These are phyloP conservation scores for Ceratocystis papillata DNA, from an alignment of 2,329 filamentous ascomycete species.

Conservation along the genomic window DNA sequence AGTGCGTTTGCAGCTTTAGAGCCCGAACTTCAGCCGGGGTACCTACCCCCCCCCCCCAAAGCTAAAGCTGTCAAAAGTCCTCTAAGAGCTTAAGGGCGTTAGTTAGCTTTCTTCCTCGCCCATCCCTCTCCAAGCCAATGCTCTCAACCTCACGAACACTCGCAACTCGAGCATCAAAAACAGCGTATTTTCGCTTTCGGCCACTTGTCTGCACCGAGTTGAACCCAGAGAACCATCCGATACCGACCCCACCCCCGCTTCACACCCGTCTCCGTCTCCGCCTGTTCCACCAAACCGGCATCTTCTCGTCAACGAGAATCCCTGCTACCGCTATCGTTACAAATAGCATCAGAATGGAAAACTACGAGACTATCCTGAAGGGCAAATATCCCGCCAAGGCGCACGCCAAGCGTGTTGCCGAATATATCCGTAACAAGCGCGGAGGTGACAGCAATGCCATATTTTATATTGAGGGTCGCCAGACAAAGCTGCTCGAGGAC, in stretches of 20 bases:
- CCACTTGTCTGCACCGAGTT: neutral
- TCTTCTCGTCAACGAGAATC: conserved; percentile 13
- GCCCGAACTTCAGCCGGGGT: neutral
- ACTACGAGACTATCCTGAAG: conserved; percentile 41
- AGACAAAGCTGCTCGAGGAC: conserved; percentile 74
- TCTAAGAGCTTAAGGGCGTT: too few species aligned
- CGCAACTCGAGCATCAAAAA: too few species aligned
- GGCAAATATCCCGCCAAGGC: conserved; percentile 72
- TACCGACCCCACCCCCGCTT: neutral
- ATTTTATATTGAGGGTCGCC: conserved; percentile 79
- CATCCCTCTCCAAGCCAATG: too few species aligned
- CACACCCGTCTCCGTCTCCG: neutral
- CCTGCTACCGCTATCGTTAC: conserved; percentile 5
- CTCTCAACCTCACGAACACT: too few species aligned
- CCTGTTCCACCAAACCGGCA: neutral
- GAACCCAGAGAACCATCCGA: neutral
- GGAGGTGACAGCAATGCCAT: conserved; percentile 54
- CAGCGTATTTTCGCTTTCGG: neutral
- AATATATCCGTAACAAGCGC: conserved; percentile 59
- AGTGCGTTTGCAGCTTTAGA: too few species aligned
- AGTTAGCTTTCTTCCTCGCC: too few species aligned
- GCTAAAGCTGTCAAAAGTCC: too few species aligned
- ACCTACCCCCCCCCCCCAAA: too few species aligned
- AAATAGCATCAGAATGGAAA: conserved; percentile 22
- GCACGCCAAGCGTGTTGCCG: conserved; percentile 73